Evolutionary conservation across 78 protist genomes (phyloP).

Genomic region (Dictyostelium purpureum): DNA sequence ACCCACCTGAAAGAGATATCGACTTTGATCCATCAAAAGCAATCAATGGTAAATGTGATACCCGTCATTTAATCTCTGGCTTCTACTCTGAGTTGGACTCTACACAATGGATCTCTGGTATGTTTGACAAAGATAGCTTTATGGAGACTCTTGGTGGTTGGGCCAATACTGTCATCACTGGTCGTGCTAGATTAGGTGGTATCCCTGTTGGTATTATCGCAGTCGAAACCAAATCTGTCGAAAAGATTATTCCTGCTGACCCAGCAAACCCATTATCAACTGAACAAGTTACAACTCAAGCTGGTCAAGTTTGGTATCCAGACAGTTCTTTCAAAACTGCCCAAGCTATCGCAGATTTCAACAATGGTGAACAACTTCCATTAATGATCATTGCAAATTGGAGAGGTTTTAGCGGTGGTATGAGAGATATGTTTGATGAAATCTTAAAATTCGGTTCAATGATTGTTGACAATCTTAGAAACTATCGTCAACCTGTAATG

Average conservation of each 20-base stretch:
- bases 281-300: constrained; percentile 85
- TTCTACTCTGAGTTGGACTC: not conserved
- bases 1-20: constrained; percentile 85
- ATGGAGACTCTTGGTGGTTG: constrained; percentile 94
- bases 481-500: constrained; percentile 94
- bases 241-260: constrained; percentile 92
- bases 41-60: constrained; percentile 88
- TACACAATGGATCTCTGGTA: constrained; percentile 85
- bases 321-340: constrained; percentile 98
- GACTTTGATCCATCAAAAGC: constrained; percentile 81
- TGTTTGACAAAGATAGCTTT: constrained; percentile 95
- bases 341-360: constrained; percentile 95
- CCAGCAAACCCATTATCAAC: constrained; percentile 95
- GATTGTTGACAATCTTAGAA: constrained; percentile 95
- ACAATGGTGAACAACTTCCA: constrained; percentile 94
- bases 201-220: constrained; percentile 97
- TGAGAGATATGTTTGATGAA: constrained; percentile 98
- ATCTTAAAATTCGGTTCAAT: constrained; percentile 97
- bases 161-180: constrained; percentile 97
- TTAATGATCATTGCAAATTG: constrained; percentile 97
- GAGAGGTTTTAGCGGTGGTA: constrained; percentile 97
- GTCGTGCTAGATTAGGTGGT: constrained; percentile 98
- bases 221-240: constrained; percentile 94
- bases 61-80: constrained; percentile 92
- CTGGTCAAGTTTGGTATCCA: constrained; percentile 99